Evolutionary conservation across 108 stramenopile genomes (phyloP).

Genomic region (Pseudonitzschia multistriata): DNA sequence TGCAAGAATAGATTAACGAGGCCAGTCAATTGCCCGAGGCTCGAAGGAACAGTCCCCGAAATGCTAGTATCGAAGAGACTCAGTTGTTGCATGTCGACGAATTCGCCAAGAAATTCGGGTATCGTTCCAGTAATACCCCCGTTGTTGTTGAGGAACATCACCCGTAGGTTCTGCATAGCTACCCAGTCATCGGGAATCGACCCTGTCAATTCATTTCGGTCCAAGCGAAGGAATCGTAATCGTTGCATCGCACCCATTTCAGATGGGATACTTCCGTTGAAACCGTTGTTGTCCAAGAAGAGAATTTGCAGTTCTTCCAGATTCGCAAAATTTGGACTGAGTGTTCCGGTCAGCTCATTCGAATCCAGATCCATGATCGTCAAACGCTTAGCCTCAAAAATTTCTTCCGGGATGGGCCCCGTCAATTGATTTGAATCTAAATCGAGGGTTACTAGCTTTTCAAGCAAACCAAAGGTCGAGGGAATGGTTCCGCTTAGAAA

Average conservation of each 20-base stretch:
- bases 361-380: constrained; percentile 51
- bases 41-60: constrained; percentile 33
- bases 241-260: constrained; percentile 30
- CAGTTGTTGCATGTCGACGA: constrained; percentile 24
- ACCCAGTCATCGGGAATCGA: constrained; percentile 28
- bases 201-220: constrained; percentile 36
- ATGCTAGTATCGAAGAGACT: constrained; percentile 35
- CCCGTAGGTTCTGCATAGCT: constrained; percentile 13
- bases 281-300: constrained; percentile 30
- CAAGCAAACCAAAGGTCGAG: constrained; percentile 20
- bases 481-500: constrained; percentile 39
- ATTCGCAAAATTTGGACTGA: constrained; percentile 46
- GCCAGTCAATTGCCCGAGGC: constrained; percentile 25
- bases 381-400: constrained; percentile 40
- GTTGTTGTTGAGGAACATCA: constrained; percentile 32
- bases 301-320: constrained; percentile 32
- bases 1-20: constrained; percentile 35
- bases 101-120: constrained; percentile 35
- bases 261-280: constrained; percentile 35
- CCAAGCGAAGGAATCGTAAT: constrained; percentile 28
- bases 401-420: constrained; percentile 32
- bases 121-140: constrained; percentile 36
- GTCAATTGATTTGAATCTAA: constrained; percentile 38
- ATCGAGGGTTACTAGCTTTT: constrained; percentile 28
- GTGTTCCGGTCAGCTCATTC: constrained; percentile 63